Base-by-base conservation (phyloP, 1,139 yeast genomes). In the Sugiyamaella neomexicana region DNA sequence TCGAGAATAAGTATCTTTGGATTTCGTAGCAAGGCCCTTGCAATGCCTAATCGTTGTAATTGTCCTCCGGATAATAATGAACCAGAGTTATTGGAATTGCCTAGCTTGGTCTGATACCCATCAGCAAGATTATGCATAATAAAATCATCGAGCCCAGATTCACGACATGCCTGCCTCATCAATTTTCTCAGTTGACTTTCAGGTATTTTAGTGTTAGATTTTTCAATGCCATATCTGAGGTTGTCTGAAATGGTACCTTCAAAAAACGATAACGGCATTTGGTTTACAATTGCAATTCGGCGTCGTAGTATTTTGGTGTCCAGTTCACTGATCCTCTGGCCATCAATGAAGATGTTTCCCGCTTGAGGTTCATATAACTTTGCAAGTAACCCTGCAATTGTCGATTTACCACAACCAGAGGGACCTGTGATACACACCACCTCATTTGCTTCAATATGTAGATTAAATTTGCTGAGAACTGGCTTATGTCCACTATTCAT, bases 351-450 rank as follows among this genome's bases (percentile, higher is more conserved):
- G 17, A 90, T 82, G 15, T 72, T 69, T 4, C 97, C 97, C 1
- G 75, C 65, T 53, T 78, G 76, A 1, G 77, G 75, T 29, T 68
- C 72, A 65, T 87, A 86, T 34, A 87, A 79, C 56, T 95, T 76
- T 46, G 88, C 70, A 13, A 90, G 70, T 50, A 90, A 70, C 2
- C 85, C 77, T 0, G 89, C 84, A 15, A 90, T 76, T 0, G 97
- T 89, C 1, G 96, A 86, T 65, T 90, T 90, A 13, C 97, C 97
- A 56, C 89, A 81, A 0, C 97, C 97, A 7, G 95, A 86, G 0
- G 95, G 90, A 0, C 97, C 97, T 12, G 86, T 91, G 51, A 91
- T 78, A 65, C 96, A 90, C 5, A 91, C 81, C 52, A 86, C 83
- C 52, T 89, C 85, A 12, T 88, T 85, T 1, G 83, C 75, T 1